Base-by-base conservation (phyloP, 2,329 filamentous ascomycete genomes). In the Aspergillaceae sp. region DNA sequence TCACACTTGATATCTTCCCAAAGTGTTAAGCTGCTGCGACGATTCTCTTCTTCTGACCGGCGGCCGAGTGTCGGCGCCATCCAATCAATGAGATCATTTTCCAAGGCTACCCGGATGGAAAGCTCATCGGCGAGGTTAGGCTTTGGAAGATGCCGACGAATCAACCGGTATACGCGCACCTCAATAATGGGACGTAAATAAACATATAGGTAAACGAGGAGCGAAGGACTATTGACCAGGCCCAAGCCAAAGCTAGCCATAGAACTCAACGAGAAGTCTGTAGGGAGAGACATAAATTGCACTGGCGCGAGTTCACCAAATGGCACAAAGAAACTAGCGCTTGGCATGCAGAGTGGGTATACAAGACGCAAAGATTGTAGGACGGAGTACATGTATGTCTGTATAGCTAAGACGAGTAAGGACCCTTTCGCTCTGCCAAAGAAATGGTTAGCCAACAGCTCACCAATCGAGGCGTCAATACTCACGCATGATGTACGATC, bases 11-110 rank as follows among this genome's bases (percentile, higher is more conserved):
- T 50, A 42, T 70, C 67, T 44, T 70, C 56, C 5, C 57, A 37
- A 2, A 70, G 48, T 5, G 65, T 60, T 11, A 71, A 55, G 40
- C 59, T 61, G 42, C 57, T 56, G 34, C 68, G 65, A n/a, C 56
- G 54, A 42, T 56, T 58, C 48, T 70, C 68, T 48, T 71, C 67
- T 41, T 65, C 62, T n/a, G 65, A 58, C 43, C 64, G 61, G 37
- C 66, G 65, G 3, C 67, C 67, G 5, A 69, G 54, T 4, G 61
- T 60, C 7, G 68, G 68, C 26, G 67, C 61, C 36, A 68, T 67
- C 68, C 68, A 70, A 44, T 70, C 68, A 38, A 70, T 59, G 10
- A 71, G 59, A 37, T 69, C 68, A 50, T 69, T 68, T 37, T 70
- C 67, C n/a, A 60, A 56, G 5, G 68, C 67, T 47, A 70, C 66